Evolutionary conservation across 129 eudicot genomes (phyloP).

Genomic region (Lactuca sativa): DNA sequence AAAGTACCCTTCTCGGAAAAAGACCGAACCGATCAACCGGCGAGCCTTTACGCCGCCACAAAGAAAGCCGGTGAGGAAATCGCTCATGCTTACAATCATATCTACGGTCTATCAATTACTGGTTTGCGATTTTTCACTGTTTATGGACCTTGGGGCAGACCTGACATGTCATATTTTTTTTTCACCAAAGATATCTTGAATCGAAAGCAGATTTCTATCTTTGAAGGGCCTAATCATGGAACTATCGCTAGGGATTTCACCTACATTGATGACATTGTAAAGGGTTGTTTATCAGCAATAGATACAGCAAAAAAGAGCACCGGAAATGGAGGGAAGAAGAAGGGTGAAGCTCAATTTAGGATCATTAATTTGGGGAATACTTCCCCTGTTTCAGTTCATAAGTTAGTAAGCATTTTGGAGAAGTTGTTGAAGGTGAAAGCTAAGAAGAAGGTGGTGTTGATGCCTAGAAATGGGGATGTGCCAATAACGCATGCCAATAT

Average conservation of each 20-base stretch:
- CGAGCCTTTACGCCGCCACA: conserved; percentile 24
- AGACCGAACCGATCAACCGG: conserved; percentile 32
- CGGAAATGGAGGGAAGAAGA: conserved; percentile 53
- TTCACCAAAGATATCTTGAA: conserved; percentile 50
- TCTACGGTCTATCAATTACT: conserved; percentile 50
- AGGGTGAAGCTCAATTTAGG: conserved; percentile 43
- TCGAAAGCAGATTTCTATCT: conserved; percentile 45
- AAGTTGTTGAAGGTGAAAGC: conserved; percentile 46
- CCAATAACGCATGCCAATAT: conserved; percentile 54
- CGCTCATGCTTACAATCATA: conserved; percentile 52
- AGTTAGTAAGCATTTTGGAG: conserved; percentile 48
- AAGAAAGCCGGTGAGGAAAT: conserved; percentile 39
- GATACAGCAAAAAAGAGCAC: conserved; percentile 54
- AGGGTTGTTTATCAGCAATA: conserved; percentile 53
- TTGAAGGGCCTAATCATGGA: conserved; percentile 44
- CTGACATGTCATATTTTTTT: conserved; percentile 62
- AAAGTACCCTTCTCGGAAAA: conserved; percentile 22
- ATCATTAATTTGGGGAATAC: conserved; percentile 50
- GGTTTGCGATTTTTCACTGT: conserved; percentile 61
- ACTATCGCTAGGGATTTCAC: conserved; percentile 59
- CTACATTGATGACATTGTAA: conserved; percentile 57
- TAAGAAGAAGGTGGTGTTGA: conserved; percentile 41
- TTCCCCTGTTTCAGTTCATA: conserved; percentile 42
- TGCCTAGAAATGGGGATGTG: conserved; percentile 56
- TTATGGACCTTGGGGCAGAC: conserved; percentile 70